These are phyloP conservation scores for Cyclocybe aegerita DNA, from an alignment of 768 basidiomycete species.

Conservation along the genomic window DNA sequence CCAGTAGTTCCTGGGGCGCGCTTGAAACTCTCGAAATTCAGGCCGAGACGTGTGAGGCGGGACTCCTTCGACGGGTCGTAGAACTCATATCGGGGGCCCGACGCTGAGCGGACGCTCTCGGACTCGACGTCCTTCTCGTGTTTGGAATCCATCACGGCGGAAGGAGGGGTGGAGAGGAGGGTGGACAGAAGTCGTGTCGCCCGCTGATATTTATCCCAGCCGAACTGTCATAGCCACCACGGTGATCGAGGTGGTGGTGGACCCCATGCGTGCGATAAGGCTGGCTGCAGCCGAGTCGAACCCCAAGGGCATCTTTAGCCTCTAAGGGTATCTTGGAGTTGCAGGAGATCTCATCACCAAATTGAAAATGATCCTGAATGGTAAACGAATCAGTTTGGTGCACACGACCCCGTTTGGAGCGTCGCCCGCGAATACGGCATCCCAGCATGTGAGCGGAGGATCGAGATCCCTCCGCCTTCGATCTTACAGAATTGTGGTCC, in stretches of 20 bases:
- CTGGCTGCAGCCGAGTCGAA: too few species aligned
- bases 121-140: conserved; percentile 30
- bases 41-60: conserved; percentile 42
- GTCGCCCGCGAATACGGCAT: neutral
- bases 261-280: conserved; percentile 14
- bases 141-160: conserved; percentile 26
- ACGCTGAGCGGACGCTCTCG: conserved; percentile 22
- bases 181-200: neutral
- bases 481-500: too few species aligned
- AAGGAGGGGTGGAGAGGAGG: conserved; percentile 9
- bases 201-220: conserved; percentile 16
- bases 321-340: conserved; percentile 7
- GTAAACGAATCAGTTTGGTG: too few species aligned
- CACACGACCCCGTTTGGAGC: neutral
- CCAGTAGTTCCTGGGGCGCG: conserved; percentile 46
- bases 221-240: conserved; percentile 1
- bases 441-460: neutral
- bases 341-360: conserved; percentile 4
- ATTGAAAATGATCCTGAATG: conserved; percentile 5
- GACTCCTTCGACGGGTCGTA: conserved; percentile 49
- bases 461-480: neutral
- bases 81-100: conserved; percentile 31
- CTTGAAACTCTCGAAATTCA: conserved; percentile 44
- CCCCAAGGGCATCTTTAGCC: neutral
- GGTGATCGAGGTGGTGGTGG: neutral